phyloP scores from a whole-genome alignment of 2,329 filamentous ascomycete species.

The Fusarium beomiforme region DNA sequence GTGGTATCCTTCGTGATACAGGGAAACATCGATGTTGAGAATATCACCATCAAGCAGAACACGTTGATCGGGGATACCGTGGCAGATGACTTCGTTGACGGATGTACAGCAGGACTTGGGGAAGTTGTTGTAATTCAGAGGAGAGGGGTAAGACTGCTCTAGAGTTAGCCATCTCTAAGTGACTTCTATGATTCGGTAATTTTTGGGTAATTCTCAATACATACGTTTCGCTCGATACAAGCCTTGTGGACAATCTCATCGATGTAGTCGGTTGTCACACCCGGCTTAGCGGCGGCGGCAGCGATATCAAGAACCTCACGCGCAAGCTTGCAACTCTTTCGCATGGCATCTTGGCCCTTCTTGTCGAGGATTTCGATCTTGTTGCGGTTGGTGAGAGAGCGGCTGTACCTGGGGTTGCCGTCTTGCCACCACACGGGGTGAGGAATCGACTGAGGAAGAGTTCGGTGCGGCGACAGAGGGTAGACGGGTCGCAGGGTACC shows the following conservation, averaged over 20 bases:
- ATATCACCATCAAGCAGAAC: slow-evolving; percentile 92
- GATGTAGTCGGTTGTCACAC: slow-evolving; percentile 94
- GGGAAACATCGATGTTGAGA: slow-evolving; percentile 93
- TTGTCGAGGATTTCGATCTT: slow-evolving; percentile 86
- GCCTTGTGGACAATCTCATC: slow-evolving; percentile 96
- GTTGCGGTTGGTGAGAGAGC: slow-evolving; percentile 73
- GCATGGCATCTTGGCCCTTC: slow-evolving; percentile 87
- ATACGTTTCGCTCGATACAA: slow-evolving; percentile 89
- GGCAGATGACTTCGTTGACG: slow-evolving; percentile 96
- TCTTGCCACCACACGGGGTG: slow-evolving; percentile 89
- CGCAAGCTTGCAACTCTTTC: slow-evolving; percentile 86
- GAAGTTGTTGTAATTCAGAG: slow-evolving; percentile 94
- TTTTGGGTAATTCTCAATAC: slow-evolving; percentile 46
- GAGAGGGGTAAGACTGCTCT: slow-evolving; percentile 87
- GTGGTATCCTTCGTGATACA: slow-evolving; percentile 96
- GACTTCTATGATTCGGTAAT: neutral
- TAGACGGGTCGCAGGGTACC: slow-evolving; percentile 88
- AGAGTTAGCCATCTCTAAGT: slow-evolving; percentile 1
- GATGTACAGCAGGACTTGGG: slow-evolving; percentile 99
- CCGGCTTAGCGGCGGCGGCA: slow-evolving; percentile 83
- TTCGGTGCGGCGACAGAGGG: slow-evolving; percentile 77
- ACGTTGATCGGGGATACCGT: slow-evolving; percentile 95
- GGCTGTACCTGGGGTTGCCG: slow-evolving; percentile 75
- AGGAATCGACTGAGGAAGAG: slow-evolving; percentile 81
- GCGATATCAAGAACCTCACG: slow-evolving; percentile 94